phyloP scores from a whole-genome alignment of 768 basidiomycete genomes.

The Zangia roseola region DNA sequence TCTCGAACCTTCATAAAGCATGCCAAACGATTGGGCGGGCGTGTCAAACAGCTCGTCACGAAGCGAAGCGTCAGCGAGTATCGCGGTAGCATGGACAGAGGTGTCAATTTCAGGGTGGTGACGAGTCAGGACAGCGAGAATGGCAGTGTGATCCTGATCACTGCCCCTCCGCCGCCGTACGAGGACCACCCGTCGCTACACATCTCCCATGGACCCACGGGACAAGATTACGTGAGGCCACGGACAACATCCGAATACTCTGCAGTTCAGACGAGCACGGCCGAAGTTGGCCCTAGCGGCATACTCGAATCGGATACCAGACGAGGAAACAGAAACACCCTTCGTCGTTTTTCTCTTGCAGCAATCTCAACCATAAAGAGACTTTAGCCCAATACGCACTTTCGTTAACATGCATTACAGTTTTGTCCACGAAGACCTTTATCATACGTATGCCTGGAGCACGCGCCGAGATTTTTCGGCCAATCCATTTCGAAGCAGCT shows the following conservation, averaged over 20 bases:
- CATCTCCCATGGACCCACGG: constrained; percentile 4
- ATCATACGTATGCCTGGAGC: constrained; percentile 6
- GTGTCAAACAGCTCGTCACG: constrained; percentile 27
- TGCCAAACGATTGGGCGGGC: constrained; percentile 28
- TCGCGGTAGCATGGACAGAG: constrained; percentile 20
- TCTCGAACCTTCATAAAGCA: constrained; percentile 23
- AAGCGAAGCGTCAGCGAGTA: constrained; percentile 11
- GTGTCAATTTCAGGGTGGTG: constrained; percentile 16
- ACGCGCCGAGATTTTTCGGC: not conserved
- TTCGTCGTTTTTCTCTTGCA: constrained; percentile 32
- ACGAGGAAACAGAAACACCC: constrained; percentile 19
- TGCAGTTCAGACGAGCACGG: constrained; percentile 9
- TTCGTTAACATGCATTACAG: not conserved
- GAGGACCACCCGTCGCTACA: constrained; percentile 7
- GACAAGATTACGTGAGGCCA: constrained; percentile 12
- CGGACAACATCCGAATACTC: constrained; percentile 26
- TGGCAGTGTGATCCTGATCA: constrained; percentile 31
- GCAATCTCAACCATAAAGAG: constrained; percentile 31
- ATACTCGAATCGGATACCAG: constrained; percentile 13
- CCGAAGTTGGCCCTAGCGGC: constrained; percentile 6
- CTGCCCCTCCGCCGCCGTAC: constrained; percentile 29
- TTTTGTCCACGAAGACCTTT: constrained; percentile 3
- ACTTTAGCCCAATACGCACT: constrained; percentile 5
- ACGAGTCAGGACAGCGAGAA: constrained; percentile 29
- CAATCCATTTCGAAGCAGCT: not conserved